Evolutionary conservation across 768 basidiomycete species (phyloP).

Genomic region (Peribolospora baueri): DNA sequence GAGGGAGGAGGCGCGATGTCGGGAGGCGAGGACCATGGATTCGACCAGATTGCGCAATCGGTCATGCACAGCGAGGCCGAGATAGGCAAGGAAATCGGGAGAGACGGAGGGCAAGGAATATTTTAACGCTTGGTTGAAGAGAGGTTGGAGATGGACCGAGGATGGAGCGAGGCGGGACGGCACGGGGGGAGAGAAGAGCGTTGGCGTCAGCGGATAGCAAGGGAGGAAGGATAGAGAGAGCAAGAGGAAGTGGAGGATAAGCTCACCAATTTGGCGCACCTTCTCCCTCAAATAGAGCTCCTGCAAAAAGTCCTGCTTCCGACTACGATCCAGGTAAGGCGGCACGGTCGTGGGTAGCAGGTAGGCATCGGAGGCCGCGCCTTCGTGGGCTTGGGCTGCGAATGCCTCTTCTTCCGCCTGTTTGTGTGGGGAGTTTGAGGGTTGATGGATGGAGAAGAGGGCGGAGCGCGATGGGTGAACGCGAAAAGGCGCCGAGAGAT

Average conservation of each 20-base stretch:
- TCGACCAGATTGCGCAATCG: slow-evolving; percentile 8
- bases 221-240: not conserved
- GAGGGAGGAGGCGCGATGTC: slow-evolving; percentile 26
- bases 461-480: too few relatives aligned
- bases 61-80: slow-evolving; percentile 51
- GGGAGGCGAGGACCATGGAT: slow-evolving; percentile 10
- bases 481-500: too few relatives aligned
- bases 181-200: not conserved
- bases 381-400: slow-evolving; percentile 30
- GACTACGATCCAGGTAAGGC: slow-evolving; percentile 39
- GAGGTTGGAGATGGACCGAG: slow-evolving; percentile 34
- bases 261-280: slow-evolving; percentile 33
- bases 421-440: not conserved
- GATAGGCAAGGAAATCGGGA: slow-evolving; percentile 40
- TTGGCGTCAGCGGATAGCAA: not conserved
- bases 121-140: slow-evolving; percentile 37
- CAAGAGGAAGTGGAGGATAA: not conserved
- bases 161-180: slow-evolving; percentile 5
- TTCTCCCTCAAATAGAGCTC: slow-evolving; percentile 36
- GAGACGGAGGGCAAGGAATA: too few relatives aligned
- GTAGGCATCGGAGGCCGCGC: not conserved
- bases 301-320: slow-evolving; percentile 55
- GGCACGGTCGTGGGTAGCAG: slow-evolving; percentile 19
- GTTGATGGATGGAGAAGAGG: too few relatives aligned
- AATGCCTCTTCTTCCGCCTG: slow-evolving; percentile 63